Evolutionary conservation across 768 basidiomycete species (phyloP).

Genomic region (Tricholoma furcatifolium): DNA sequence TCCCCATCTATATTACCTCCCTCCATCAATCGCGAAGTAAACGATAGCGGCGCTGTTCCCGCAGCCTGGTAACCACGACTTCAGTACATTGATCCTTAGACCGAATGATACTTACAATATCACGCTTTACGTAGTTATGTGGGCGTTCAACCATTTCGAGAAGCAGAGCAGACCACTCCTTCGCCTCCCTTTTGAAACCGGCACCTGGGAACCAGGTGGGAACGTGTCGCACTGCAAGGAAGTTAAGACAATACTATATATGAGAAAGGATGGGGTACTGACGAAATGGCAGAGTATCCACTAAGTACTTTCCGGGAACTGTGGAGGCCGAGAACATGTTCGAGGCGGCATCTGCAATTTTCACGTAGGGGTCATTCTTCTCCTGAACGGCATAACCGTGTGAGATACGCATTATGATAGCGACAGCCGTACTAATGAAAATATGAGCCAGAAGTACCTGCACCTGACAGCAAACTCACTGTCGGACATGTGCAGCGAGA

Average conservation of each 20-base stretch:
- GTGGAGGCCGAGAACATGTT: slow-evolving; percentile 42
- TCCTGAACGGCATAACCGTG: slow-evolving; percentile 54
- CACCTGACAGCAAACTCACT: slow-evolving; percentile 23
- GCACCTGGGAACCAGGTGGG: slow-evolving; percentile 63
- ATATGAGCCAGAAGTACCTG: background rate
- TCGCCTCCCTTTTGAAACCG: slow-evolving; percentile 47
- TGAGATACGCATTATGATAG: slow-evolving; percentile 48
- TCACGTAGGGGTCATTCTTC: slow-evolving; percentile 47
- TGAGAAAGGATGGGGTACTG: slow-evolving; percentile 21
- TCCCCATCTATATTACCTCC: slow-evolving; percentile 30
- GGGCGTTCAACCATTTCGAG: slow-evolving; percentile 47
- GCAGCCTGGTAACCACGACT: background rate
- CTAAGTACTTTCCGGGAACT: slow-evolving; percentile 43
- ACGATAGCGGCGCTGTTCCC: slow-evolving; percentile 28
- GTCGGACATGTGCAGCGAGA: slow-evolving; percentile 32
- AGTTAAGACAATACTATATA: background rate
- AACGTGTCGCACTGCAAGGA: slow-evolving; percentile 38
- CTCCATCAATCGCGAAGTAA: slow-evolving; percentile 33
- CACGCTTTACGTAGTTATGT: slow-evolving; percentile 40
- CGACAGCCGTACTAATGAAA: slow-evolving; percentile 36
- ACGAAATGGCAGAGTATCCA: slow-evolving; percentile 51
- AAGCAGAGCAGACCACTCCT: slow-evolving; percentile 40
- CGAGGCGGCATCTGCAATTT: slow-evolving; percentile 51
- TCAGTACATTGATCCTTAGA: background rate
- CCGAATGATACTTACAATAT: slow-evolving; percentile 36